Evolutionary conservation across 1,284 basidiomycete species (phyloP).

Genomic region (Leccinum angustisporum): DNA sequence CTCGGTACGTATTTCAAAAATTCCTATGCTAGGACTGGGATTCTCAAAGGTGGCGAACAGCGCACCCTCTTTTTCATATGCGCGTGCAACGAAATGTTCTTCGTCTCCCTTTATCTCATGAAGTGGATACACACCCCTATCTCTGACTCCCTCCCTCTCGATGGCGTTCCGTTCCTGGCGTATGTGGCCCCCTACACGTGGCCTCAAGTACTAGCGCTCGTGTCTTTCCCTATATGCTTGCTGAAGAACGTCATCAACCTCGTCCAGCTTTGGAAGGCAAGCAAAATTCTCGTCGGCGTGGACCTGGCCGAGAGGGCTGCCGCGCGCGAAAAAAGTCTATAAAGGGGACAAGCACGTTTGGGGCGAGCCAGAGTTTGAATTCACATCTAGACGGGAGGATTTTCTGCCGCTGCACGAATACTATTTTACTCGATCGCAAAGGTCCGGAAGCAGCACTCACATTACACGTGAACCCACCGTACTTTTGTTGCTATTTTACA

Average conservation of each 20-base stretch:
- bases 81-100: slow-evolving; percentile 97
- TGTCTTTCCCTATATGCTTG: slow-evolving; percentile 73
- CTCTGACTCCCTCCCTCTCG: slow-evolving; percentile 23
- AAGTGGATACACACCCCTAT: slow-evolving; percentile 78
- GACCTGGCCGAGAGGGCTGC: slow-evolving; percentile 82
- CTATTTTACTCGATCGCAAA: background rate
- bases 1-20: slow-evolving; percentile 49
- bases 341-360: slow-evolving; percentile 1
- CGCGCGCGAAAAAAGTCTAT: slow-evolving; percentile 50
- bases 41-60: slow-evolving; percentile 38
- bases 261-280: slow-evolving; percentile 98
- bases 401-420: slow-evolving; percentile 12
- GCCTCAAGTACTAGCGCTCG: slow-evolving; percentile 72
- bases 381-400: slow-evolving; percentile 18
- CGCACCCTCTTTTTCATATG: slow-evolving; percentile 90
- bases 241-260: slow-evolving; percentile 94
- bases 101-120: slow-evolving; percentile 94
- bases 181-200: slow-evolving; percentile 56
- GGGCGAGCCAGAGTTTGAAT: background rate
- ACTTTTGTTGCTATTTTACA: slow-evolving; percentile 5
- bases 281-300: slow-evolving; percentile 90
- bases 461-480: slow-evolving; percentile 4
- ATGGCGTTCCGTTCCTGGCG: slow-evolving; percentile 24
- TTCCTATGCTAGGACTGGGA: slow-evolving; percentile 4
- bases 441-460: slow-evolving; percentile 4